A percentile compares a stretch with the other conserved stretches of the same genome.
These are phyloP conservation scores for Globisporangium heterothallicum DNA, from an alignment of 352 stramenopile species.

Conservation along the genomic window DNA sequence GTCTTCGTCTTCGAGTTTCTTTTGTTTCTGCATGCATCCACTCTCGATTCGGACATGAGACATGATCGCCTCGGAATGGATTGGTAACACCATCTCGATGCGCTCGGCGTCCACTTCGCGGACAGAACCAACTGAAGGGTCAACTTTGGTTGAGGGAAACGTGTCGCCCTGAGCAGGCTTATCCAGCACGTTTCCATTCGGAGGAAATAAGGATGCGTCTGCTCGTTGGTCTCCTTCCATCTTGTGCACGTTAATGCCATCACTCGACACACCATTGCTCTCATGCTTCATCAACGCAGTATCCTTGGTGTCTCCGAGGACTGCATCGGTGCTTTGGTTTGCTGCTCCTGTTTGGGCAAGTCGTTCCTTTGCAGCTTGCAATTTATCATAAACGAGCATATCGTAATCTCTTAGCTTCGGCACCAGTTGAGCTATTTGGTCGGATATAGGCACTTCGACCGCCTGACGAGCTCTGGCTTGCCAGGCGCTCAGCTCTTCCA, in stretches of 20 bases:
- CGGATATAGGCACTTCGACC: constrained; percentile 32
- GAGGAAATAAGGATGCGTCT: neutral
- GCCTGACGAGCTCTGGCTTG: constrained; percentile 50
- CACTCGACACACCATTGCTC: neutral
- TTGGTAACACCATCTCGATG: constrained; percentile 1
- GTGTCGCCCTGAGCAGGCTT: neutral
- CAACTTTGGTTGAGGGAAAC: neutral
- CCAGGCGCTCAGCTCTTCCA: constrained; percentile 62
- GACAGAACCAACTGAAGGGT: neutral
- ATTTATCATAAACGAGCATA: constrained; percentile 47
- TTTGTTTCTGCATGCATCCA: constrained; percentile 50
- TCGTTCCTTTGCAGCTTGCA: constrained; percentile 48
- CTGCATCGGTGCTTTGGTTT: constrained; percentile 1
- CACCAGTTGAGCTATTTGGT: constrained; percentile 33
- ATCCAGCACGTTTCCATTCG: neutral
- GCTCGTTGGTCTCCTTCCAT: neutral
- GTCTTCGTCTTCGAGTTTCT: constrained; percentile 16
- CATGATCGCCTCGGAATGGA: constrained; percentile 51
- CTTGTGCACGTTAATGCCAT: neutral
- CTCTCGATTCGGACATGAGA: constrained; percentile 66
- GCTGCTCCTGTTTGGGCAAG: constrained; percentile 9
- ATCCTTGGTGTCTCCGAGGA: neutral
- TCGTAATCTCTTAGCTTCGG: constrained; percentile 56
- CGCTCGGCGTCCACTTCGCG: neutral
- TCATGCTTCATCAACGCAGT: constrained; percentile 1